phyloP scores from a whole-genome alignment of 2,329 filamentous ascomycete species.

The Talaromyces funiculosus region DNA sequence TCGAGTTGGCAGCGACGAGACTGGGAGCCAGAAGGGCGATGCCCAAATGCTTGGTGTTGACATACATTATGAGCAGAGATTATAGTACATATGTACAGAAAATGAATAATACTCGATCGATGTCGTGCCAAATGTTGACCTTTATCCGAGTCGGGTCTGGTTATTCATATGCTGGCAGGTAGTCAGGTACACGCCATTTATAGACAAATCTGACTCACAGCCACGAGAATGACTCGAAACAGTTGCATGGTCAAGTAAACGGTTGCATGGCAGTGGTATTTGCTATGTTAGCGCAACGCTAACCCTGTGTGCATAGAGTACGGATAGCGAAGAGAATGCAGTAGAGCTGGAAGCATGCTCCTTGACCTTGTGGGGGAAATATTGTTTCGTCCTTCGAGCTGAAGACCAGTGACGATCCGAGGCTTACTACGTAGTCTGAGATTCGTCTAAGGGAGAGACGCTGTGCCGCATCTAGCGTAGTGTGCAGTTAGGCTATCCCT shows the following conservation, averaged over 20 bases:
- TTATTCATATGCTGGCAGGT: background rate
- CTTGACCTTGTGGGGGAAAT: background rate
- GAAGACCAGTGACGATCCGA: background rate
- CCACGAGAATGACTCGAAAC: background rate
- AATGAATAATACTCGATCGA: too few relatives aligned
- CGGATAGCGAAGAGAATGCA: background rate
- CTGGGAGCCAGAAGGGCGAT: slow-evolving; percentile 7
- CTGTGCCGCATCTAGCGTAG: background rate
- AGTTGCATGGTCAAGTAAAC: background rate
- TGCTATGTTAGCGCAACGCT: background rate
- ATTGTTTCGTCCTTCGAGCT: background rate
- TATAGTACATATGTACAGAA: background rate
- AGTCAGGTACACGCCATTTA: background rate
- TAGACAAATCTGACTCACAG: background rate
- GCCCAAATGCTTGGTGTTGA: slow-evolving; percentile 3
- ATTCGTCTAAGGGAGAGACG: background rate
- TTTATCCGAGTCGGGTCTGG: background rate
- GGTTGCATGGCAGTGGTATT: slow-evolving; percentile 2
- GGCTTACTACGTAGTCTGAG: background rate
- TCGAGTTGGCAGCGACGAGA: slow-evolving; percentile 7
- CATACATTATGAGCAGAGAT: background rate
- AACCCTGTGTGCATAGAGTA: background rate
- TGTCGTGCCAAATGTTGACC: background rate
- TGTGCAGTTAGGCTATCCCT: background rate
- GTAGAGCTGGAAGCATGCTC: background rate